Conservation (phyloP, 805 yeast genomes). For the Kuraishia borneana region DNA sequence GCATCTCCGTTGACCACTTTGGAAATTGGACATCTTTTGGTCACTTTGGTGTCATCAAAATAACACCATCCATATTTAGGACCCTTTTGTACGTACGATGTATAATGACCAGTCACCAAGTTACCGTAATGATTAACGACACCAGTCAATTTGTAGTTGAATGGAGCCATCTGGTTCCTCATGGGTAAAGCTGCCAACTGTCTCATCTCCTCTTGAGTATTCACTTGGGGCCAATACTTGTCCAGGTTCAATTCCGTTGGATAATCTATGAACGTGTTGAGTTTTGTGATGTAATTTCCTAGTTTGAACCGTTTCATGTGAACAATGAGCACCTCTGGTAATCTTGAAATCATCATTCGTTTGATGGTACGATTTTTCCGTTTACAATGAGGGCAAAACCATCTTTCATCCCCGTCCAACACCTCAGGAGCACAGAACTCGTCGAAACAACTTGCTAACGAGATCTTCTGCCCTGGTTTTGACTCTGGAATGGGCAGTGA, state of each 20-base stretch:
- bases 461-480: conserved; percentile 12
- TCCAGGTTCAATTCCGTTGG: conserved; percentile 50
- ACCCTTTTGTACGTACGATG: conserved; percentile 65
- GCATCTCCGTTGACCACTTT: conserved; percentile 66
- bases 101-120: conserved; percentile 81
- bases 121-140: conserved; percentile 83
- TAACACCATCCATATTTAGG: conserved; percentile 58
- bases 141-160: conserved; percentile 63
- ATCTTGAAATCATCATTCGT: conserved; percentile 57
- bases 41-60: conserved; percentile 71
- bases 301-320: conserved; percentile 75
- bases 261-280: conserved; percentile 55
- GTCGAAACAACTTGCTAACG: conserved; percentile 57
- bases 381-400: conserved; percentile 78
- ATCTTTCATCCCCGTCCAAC: conserved; percentile 66
- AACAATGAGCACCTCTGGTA: conserved; percentile 71
- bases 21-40: conserved; percentile 32
- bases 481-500: conserved; percentile 67
- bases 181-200: conserved; percentile 39
- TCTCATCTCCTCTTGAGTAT: conserved; percentile 29
- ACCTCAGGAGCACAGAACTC: conserved; percentile 68
- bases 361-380: conserved; percentile 53
- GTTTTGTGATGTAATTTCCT: conserved; percentile 39
- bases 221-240: conserved; percentile 55
- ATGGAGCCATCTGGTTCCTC: conserved; percentile 74